Evolutionary conservation across 306 rosid species (phyloP), one percentile per base, ranked within the genome.

Genomic region (Vachellia collinsii): DNA sequence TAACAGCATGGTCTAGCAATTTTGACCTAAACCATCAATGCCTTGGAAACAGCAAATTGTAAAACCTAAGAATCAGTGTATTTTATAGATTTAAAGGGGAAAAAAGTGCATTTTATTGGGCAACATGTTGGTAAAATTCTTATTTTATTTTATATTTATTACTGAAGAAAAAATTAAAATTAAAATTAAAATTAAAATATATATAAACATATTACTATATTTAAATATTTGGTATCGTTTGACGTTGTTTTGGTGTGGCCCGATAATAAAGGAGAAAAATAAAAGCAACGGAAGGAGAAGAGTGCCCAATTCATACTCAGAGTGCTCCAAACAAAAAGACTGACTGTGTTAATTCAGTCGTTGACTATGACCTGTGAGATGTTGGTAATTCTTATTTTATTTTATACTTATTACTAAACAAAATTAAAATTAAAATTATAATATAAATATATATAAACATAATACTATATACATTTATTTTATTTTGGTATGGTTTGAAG

Each of bases 301-400:
- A 25, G 83, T 58, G 72, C 54, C 58, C 63, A 81, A 8, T 39
- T 59, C 12, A 59, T 25, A 34, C 41, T 1, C 44, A 78, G 73
- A 38, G 74, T 75, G 84, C 22, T 54, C 80, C 56, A 29, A 29
- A 29, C 50, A 74, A 41, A 51, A 75, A 64, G 73, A 79, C 84
- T 84, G 47, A 68, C 83, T 54, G 43, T 76, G 74, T 77, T 80
- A 72, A 64, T 82, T 83, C 89, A 75, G 58, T 64, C 93, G 87
- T 85, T 86, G 92, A 88, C 92, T 83, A 77, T 10, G 54, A 79
- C 74, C 48, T 59, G 72, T 72, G 83, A 80, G 83, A 70, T 62
- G 59, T 29, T 29, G 34, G 34, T 29, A 29, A 29, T 29, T 29
- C 34, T 29, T 29, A 29, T 29, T 29, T 29, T 29, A 29, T 29